phyloP scores from a whole-genome alignment of 345 rosid species.

The Salix arbutifolia region DNA sequence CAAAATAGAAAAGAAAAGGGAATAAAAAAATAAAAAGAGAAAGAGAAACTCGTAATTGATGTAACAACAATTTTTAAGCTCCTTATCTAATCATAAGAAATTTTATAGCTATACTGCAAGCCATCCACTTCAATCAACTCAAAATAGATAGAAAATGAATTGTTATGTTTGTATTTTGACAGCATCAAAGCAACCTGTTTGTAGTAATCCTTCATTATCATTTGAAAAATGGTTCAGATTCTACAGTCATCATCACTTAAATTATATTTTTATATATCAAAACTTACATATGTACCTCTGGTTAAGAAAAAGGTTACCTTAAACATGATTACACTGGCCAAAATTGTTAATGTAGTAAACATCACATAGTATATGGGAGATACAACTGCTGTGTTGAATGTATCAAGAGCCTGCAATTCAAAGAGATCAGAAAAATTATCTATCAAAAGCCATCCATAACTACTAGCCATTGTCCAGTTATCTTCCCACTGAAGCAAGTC shows the following conservation, averaged over 20 bases:
- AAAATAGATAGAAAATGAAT: neutral
- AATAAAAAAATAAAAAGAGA: neutral
- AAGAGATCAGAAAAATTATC: neutral
- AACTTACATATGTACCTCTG: neutral
- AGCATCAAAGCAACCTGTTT: neutral
- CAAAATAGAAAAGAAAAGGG: too few relatives aligned
- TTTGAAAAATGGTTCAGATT: neutral
- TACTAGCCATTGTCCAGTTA: neutral
- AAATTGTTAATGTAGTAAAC: constrained; percentile 21
- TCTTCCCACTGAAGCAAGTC: neutral
- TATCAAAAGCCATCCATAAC: neutral
- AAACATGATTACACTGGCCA: constrained; percentile 24
- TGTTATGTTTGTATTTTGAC: neutral
- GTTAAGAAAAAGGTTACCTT: constrained; percentile 2
- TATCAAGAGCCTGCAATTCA: constrained; percentile 24
- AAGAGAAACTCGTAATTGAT: neutral
- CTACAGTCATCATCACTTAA: neutral
- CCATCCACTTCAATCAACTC: neutral
- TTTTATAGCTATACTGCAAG: neutral
- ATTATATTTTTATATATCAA: neutral
- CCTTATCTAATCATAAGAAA: neutral
- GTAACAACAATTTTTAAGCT: neutral
- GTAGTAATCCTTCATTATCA: neutral
- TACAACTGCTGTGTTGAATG: constrained; percentile 22
- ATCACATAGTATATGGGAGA: constrained; percentile 25